phyloP scores from a whole-genome alignment of 768 basidiomycete genomes.

The Suillus plorans region DNA sequence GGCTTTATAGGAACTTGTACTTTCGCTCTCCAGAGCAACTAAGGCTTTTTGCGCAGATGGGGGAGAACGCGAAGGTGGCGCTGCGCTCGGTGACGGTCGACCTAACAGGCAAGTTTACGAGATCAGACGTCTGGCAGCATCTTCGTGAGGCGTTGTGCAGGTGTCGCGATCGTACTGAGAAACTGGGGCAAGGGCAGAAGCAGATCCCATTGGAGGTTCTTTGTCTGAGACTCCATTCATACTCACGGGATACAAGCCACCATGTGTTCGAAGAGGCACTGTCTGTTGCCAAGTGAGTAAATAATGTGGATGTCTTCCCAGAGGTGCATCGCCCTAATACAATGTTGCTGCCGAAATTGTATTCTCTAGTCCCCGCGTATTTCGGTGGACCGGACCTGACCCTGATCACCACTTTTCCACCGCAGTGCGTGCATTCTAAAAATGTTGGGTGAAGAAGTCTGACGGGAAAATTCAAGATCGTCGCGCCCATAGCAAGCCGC shows the following conservation, averaged over 20 bases:
- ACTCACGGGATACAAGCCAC: constrained; percentile 28
- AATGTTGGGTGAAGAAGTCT: neutral
- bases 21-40: constrained; percentile 27
- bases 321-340: constrained; percentile 3
- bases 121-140: constrained; percentile 24
- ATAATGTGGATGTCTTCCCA: neutral
- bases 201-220: constrained; percentile 29
- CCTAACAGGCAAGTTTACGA: constrained; percentile 30
- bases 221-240: constrained; percentile 41
- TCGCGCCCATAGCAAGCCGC: constrained; percentile 20
- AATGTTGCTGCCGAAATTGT: neutral
- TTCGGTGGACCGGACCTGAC: constrained; percentile 61
- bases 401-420: constrained; percentile 62
- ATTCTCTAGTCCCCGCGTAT: constrained; percentile 41
- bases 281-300: constrained; percentile 36
- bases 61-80: constrained; percentile 16
- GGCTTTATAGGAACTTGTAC: constrained; percentile 26
- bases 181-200: neutral
- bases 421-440: constrained; percentile 41
- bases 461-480: constrained; percentile 19
- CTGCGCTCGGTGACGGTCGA: constrained; percentile 29
- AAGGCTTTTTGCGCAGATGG: constrained; percentile 13
- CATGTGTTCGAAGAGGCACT: constrained; percentile 34
- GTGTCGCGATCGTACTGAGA: constrained; percentile 16
- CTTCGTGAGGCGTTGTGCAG: constrained; percentile 28